phyloP scores from a whole-genome alignment of 805 yeast genomes.

The Suhomyces xylopsoci region DNA sequence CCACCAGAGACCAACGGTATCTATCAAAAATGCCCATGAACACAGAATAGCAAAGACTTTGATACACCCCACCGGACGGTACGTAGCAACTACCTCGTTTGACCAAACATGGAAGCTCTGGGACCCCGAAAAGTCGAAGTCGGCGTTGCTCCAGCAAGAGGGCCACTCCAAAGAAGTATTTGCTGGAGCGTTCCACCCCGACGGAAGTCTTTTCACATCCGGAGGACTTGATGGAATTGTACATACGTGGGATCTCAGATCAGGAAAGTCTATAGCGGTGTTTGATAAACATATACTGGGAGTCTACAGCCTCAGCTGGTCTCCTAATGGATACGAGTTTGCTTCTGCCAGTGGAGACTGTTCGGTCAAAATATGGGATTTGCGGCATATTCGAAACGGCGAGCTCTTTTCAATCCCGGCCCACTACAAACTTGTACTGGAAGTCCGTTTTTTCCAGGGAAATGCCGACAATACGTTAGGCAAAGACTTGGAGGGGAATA shows the following conservation, averaged over 20 bases:
- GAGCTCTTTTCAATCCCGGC: slow-evolving; percentile 59
- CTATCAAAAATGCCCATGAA: slow-evolving; percentile 31
- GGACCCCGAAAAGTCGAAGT: slow-evolving; percentile 53
- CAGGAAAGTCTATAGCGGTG: slow-evolving; percentile 61
- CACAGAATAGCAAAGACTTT: slow-evolving; percentile 57
- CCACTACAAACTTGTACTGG: slow-evolving; percentile 71
- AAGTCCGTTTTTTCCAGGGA: slow-evolving; percentile 48
- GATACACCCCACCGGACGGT: slow-evolving; percentile 62
- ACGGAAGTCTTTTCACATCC: slow-evolving; percentile 72
- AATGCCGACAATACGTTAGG: slow-evolving; percentile 15
- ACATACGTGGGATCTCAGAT: slow-evolving; percentile 81
- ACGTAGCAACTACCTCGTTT: slow-evolving; percentile 67
- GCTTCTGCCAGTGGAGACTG: slow-evolving; percentile 88
- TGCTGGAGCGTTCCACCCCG: slow-evolving; percentile 60
- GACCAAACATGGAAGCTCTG: slow-evolving; percentile 88
- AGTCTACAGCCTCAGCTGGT: slow-evolving; percentile 69
- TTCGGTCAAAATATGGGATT: slow-evolving; percentile 79
- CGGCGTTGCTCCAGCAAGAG: slow-evolving; percentile 66
- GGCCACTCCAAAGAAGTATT: slow-evolving; percentile 80
- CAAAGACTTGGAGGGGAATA: slow-evolving; percentile 20
- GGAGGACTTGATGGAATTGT: slow-evolving; percentile 78
- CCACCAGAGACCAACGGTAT: slow-evolving; percentile 13
- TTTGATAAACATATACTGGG: slow-evolving; percentile 71
- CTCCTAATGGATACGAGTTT: slow-evolving; percentile 68
- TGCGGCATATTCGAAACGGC: slow-evolving; percentile 44